phyloP scores from a whole-genome alignment of 163 green algal species.

The Picocystis sp. region DNA sequence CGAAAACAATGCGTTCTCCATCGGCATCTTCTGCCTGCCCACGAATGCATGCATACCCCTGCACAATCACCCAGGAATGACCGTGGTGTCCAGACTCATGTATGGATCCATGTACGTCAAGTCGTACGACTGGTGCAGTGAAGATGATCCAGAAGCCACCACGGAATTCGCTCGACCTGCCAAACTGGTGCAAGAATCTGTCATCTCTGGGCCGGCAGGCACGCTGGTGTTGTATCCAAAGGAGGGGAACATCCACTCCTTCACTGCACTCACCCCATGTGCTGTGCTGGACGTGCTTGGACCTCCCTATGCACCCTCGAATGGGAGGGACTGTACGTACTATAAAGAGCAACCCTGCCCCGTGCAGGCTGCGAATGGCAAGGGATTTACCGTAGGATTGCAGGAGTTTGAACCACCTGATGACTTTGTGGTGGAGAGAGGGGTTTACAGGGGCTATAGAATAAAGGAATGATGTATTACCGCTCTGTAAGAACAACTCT shows the following conservation, averaged over 20 bases:
- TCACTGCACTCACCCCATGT: slow-evolving; percentile 58
- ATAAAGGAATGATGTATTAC: too few species aligned
- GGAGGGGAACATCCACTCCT: slow-evolving; percentile 74
- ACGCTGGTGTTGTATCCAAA: slow-evolving; percentile 31
- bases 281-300: slow-evolving; percentile 75
- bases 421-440: slow-evolving; percentile 2
- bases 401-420: neutral
- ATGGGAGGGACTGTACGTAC: slow-evolving; percentile 24
- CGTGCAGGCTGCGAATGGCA: neutral
- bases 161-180: slow-evolving; percentile 6
- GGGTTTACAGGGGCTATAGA: slow-evolving; percentile 1
- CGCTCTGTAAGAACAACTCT: too few species aligned
- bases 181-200: slow-evolving; percentile 25
- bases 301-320: slow-evolving; percentile 48
- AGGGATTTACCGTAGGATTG: neutral
- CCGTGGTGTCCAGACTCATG: slow-evolving; percentile 53
- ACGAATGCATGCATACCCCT: slow-evolving; percentile 42
- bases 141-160: slow-evolving; percentile 2
- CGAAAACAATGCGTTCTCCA: slow-evolving; percentile 39
- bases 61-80: slow-evolving; percentile 81
- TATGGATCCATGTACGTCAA: slow-evolving; percentile 59
- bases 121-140: slow-evolving; percentile 51
- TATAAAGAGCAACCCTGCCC: slow-evolving; percentile 9
- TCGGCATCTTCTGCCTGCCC: slow-evolving; percentile 68
- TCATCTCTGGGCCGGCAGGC: slow-evolving; percentile 13